Conservation (phyloP, 768 basidiomycete genomes). For the Boletus rubroflammeus region DNA sequence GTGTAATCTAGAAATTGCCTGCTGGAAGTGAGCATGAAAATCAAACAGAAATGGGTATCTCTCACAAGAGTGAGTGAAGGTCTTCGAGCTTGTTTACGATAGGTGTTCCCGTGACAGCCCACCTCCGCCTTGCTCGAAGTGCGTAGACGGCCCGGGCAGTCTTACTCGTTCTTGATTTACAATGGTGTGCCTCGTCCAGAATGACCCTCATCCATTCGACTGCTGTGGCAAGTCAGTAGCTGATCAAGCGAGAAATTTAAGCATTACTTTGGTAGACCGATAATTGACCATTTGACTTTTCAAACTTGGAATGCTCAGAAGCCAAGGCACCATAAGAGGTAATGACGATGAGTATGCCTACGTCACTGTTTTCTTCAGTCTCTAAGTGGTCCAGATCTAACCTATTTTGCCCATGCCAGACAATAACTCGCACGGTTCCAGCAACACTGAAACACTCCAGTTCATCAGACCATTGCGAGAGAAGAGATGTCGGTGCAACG, state of each 20-base stretch:
- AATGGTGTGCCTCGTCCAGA: conserved; percentile 93
- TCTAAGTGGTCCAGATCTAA: conserved; percentile 64
- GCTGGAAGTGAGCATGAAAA: conserved; percentile 4
- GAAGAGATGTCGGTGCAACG: conserved; percentile 86
- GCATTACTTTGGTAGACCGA: conserved; percentile 69
- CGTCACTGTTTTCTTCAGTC: conserved; percentile 47
- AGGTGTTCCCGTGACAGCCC: conserved; percentile 94
- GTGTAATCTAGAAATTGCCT: conserved; percentile 77
- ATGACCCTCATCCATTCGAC: conserved; percentile 81
- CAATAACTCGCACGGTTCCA: conserved; percentile 57
- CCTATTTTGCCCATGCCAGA: conserved; percentile 91
- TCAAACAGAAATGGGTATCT: conserved; percentile 39
- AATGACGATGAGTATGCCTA: conserved; percentile 72
- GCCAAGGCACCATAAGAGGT: conserved; percentile 90
- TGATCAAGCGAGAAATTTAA: not conserved
- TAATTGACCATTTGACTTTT: conserved; percentile 49
- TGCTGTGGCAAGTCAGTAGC: conserved; percentile 28
- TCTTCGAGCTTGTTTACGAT: conserved; percentile 95
- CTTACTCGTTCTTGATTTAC: conserved; percentile 85
- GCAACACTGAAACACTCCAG: conserved; percentile 78
- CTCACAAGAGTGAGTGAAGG: conserved; percentile 82
- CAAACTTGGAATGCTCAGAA: conserved; percentile 78
- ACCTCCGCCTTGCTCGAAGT: conserved; percentile 71
- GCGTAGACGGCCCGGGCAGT: conserved; percentile 88
- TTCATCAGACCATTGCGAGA: conserved; percentile 93